Percentiles rank a stretch among this genome's conserved stretches.
Evolutionary conservation across 2,329 filamentous ascomycete genomes (phyloP).

Genomic region (Pseudonectria foliicola): DNA sequence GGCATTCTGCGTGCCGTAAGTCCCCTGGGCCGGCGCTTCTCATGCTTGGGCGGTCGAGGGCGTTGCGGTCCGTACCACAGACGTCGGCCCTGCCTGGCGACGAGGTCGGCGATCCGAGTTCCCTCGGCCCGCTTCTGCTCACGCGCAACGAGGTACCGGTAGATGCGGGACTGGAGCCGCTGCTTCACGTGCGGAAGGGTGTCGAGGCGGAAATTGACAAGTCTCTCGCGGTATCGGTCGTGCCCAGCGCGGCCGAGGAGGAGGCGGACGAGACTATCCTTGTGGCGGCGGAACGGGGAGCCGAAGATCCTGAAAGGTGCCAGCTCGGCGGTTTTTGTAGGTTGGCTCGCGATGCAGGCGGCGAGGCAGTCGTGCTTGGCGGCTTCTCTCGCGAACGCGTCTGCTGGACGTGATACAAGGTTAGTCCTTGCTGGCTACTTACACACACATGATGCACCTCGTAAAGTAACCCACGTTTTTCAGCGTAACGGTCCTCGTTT

Average conservation of each 20-base stretch:
- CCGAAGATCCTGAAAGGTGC: constrained; percentile 37
- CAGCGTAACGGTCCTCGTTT: no score
- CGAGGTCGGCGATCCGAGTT: constrained; percentile 38
- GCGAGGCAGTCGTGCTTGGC: no score
- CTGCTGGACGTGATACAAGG: no score
- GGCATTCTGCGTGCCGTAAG: constrained; percentile 24
- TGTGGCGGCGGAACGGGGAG: constrained; percentile 33
- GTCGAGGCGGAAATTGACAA: constrained; percentile 67
- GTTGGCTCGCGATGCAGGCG: background rate
- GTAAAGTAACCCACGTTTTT: no score
- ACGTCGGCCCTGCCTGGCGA: constrained; percentile 35
- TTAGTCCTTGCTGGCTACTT: no score
- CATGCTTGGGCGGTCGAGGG: constrained; percentile 23
- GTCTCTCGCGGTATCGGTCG: constrained; percentile 55
- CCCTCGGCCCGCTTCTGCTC: constrained; percentile 49
- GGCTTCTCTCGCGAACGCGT: no score
- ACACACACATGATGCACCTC: no score
- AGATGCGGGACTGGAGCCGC: constrained; percentile 67
- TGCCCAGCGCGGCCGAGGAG: constrained; percentile 59
- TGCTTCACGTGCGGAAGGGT: constrained; percentile 65
- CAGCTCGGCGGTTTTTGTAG: constrained; percentile 27
- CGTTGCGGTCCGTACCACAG: constrained; percentile 36
- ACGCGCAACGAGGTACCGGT: constrained; percentile 61
- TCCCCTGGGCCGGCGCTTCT: constrained; percentile 25
- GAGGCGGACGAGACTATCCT: constrained; percentile 51